These are phyloP conservation scores for Nothopassalora personata DNA, from an alignment of 2,329 filamentous ascomycete species.

Conservation along the genomic window DNA sequence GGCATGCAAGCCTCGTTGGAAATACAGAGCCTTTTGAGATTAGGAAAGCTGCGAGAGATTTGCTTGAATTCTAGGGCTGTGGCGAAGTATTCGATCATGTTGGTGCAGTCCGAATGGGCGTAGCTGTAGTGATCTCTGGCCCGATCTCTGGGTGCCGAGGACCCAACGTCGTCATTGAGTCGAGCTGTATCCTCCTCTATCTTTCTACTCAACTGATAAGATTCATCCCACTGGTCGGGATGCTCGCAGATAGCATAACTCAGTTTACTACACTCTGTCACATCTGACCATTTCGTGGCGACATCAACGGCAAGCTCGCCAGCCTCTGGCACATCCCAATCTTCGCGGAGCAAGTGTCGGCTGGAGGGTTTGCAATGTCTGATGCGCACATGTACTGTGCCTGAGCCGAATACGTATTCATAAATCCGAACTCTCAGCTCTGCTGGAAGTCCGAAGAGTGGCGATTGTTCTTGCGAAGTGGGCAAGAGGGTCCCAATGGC, in stretches of 20 bases:
- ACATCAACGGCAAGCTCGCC: background rate
- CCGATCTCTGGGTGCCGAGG: background rate
- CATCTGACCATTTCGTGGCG: background rate
- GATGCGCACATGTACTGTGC: background rate
- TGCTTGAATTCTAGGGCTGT: background rate
- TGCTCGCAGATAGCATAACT: background rate
- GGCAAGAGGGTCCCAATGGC: background rate
- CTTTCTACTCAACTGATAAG: background rate
- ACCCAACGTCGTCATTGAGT: background rate
- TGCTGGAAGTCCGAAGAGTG: background rate
- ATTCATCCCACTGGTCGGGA: background rate
- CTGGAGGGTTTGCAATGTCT: background rate
- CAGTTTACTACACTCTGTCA: background rate
- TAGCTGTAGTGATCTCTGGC: background rate
- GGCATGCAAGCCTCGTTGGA: background rate
- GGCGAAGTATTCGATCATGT: background rate
- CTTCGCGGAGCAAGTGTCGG: background rate
- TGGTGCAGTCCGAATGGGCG: background rate
- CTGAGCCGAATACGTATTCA: background rate
- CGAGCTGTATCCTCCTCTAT: background rate
- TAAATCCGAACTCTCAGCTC: background rate
- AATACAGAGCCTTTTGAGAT: background rate
- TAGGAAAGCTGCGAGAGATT: background rate
- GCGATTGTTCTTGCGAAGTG: background rate
- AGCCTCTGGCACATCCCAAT: background rate